phyloP scores from a whole-genome alignment of 805 yeast species.

The Saccharomycodes ludwigii region DNA sequence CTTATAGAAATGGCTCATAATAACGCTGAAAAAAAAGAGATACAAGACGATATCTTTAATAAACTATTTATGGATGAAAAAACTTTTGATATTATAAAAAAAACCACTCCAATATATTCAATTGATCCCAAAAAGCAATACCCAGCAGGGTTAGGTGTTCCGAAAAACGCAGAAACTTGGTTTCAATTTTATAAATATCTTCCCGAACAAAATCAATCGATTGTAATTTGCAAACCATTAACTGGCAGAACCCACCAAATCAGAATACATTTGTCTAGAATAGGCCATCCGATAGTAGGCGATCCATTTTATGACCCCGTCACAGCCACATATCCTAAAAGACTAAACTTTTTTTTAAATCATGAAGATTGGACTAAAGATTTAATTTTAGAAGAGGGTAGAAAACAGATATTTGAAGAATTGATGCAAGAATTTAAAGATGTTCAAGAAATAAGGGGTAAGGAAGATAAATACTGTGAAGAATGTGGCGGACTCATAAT shows the following conservation, averaged over 20 bases:
- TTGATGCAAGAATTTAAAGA: conserved; percentile 19
- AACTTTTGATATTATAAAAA: conserved; percentile 5
- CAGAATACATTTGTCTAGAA: conserved; percentile 75
- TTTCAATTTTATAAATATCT: conserved; percentile 56
- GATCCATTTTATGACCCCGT: conserved; percentile 54
- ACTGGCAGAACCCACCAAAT: conserved; percentile 96
- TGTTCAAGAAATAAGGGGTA: conserved; percentile 23
- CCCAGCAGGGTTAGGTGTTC: conserved; percentile 31
- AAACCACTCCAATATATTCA: conserved; percentile 42
- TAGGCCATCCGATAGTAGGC: conserved; percentile 80
- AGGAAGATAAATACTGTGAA: conserved; percentile 11
- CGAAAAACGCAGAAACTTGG: conserved; percentile 57
- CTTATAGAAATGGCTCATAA: neutral
- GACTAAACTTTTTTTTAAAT: conserved; percentile 14
- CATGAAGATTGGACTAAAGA: conserved; percentile 11
- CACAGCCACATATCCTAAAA: conserved; percentile 13
- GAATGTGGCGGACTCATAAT: conserved; percentile 17
- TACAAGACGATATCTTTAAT: conserved; percentile 21
- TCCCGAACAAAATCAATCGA: conserved; percentile 29
- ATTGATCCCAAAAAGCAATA: conserved; percentile 56
- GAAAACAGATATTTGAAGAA: conserved; percentile 7
- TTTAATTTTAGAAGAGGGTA: conserved; percentile 2
- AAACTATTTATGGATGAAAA: conserved; percentile 6
- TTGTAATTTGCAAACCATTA: conserved; percentile 75
- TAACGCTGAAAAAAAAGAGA: neutral